Base-by-base conservation (phyloP, 1,139 yeast species). In the Yamadazyma buinensis region DNA sequence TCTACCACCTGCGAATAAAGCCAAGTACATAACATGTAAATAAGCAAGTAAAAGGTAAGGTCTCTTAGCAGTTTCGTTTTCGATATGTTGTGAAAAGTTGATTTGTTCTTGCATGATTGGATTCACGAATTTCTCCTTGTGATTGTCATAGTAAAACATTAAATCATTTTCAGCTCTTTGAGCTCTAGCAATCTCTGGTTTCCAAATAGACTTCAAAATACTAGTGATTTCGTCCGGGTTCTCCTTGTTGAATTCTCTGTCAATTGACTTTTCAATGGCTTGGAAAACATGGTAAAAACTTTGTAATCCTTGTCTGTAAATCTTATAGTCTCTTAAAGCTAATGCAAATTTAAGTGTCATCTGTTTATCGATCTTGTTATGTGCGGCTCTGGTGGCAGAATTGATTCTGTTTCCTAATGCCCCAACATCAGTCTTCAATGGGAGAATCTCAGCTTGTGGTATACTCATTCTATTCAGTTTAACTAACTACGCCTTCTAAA, bases 1-100 rank as follows among this genome's bases (percentile, higher is more conserved):
- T 43, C 81, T 68, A 20, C 95, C 95, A 33, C 95, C 95, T 5
- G 95, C 95, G 61, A 86, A 86, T 33, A 86, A 69, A 1, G 94
- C 95, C 52, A 85, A 64, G 57, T 86, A 86, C 79, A 85, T 73
- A 29, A 84, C 94, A 53, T 85, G 95, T 64, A 86, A 75, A 57
- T 85, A 85, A n/a, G 95, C 95, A 38, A 86, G 65, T 26, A 85
- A 59, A 24, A 84, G 59, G 49, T 83, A 77, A 7, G 95, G 95
- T 50, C 81, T 80, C 32, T 73, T 78, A 23, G 55, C 54, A 17
- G 83, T 72, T 7, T 66, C 72, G 32, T 61, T 52, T 32, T 66
- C 59, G 37, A 86, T 83, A 53, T 81, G 88, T 29, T 77, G 57
- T 24, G 70, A 72, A 49, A 83, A 83, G 28, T 63, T 76, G 33